phyloP scores from a whole-genome alignment of 2,329 filamentous ascomycete genomes.

The Diaporthe sp. region DNA sequence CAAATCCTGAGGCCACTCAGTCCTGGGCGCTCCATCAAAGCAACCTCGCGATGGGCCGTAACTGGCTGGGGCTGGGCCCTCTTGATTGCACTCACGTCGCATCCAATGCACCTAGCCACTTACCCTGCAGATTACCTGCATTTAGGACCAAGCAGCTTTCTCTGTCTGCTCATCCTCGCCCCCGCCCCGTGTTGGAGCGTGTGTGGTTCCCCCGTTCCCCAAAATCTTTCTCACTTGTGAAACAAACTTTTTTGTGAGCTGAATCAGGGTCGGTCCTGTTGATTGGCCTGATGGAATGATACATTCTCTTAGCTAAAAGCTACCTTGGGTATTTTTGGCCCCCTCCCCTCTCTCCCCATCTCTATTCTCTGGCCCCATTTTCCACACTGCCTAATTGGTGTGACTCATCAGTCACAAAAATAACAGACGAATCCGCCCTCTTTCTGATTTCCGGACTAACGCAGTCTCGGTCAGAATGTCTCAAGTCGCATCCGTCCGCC shows the following conservation, averaged over 20 bases:
- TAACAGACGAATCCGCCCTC: conserved; percentile 4
- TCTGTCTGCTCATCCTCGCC: not conserved
- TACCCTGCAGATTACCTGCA: conserved; percentile 33
- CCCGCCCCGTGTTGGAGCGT: not conserved
- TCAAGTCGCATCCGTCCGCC: conserved; percentile 16
- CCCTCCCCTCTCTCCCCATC: not conserved
- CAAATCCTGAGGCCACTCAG: not conserved
- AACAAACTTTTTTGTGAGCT: conserved; percentile 26
- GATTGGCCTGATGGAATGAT: conserved; percentile 10
- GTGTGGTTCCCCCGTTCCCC: not conserved
- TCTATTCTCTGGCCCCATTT: not conserved
- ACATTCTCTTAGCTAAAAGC: conserved; percentile 17
- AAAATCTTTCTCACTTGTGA: conserved; percentile 16
- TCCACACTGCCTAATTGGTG: not conserved
- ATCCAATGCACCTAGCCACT: conserved; percentile 34
- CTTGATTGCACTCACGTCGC: conserved; percentile 23
- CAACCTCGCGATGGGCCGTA: conserved; percentile 17
- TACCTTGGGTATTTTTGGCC: conserved; percentile 10
- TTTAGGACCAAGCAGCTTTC: conserved; percentile 17
- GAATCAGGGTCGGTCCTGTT: conserved; percentile 2
- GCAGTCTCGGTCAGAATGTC: conserved; percentile 18
- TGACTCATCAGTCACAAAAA: conserved; percentile 30
- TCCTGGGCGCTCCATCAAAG: conserved; percentile 21
- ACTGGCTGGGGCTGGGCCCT: not conserved
- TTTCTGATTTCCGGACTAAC: not conserved